Evolutionary conservation across 768 basidiomycete species (phyloP).

Genomic region (Russula sp.): DNA sequence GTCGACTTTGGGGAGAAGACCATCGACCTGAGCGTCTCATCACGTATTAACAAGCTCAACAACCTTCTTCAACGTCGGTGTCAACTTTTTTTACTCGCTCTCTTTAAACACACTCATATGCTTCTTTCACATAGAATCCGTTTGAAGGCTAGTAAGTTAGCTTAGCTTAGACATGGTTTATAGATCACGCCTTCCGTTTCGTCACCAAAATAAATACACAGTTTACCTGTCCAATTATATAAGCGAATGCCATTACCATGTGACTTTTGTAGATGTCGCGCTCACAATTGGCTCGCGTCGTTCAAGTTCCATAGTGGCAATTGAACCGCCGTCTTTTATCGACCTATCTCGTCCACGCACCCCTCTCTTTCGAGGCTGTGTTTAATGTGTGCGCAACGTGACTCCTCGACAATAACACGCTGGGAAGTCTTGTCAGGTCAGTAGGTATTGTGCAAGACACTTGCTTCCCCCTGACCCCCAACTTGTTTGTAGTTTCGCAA

Average conservation of each 20-base stretch:
- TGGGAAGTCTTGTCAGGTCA: constrained; percentile 10
- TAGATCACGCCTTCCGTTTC: not conserved
- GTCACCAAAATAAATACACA: constrained; percentile 12
- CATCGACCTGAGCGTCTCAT: constrained; percentile 91
- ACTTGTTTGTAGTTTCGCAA: constrained; percentile 5
- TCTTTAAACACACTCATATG: not conserved
- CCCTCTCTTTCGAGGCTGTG: not conserved
- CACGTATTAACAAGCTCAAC: constrained; percentile 94
- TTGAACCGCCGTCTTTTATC: not conserved
- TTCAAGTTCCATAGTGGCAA: not conserved
- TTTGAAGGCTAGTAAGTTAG: constrained; percentile 11
- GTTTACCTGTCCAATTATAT: not conserved
- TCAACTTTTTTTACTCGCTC: not conserved
- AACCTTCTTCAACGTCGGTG: constrained; percentile 73
- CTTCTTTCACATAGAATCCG: constrained; percentile 17
- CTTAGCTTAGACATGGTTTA: not conserved
- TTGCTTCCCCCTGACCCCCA: not conserved
- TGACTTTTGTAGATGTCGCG: not conserved
- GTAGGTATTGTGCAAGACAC: not conserved
- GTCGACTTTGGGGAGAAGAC: constrained; percentile 99
- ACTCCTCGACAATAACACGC: not conserved
- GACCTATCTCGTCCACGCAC: not conserved
- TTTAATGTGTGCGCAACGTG: constrained; percentile 10
- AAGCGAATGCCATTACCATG: not conserved
- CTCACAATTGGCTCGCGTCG: not conserved